Evolutionary conservation across 108 stramenopile genomes (phyloP), one percentile per base, ranked within the genome.

Genomic region (Cylindrotheca fusiformis): DNA sequence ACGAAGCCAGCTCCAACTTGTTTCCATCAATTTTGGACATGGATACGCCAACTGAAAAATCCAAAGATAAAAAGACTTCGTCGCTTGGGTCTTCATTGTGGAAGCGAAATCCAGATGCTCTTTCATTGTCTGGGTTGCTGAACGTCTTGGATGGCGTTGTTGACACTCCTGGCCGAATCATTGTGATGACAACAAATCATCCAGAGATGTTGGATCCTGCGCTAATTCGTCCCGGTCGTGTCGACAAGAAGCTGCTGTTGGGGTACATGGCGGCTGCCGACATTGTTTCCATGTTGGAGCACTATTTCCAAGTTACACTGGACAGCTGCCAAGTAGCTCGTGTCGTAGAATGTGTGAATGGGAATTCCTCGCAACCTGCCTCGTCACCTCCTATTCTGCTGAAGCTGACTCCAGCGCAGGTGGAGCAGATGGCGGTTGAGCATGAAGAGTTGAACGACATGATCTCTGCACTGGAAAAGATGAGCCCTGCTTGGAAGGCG

Each of bases 71-170:
- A 6, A 41, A 41, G 36, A 10, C 36, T 41, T 41, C 36, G 6
- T 6, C 10, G 10, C 14, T 41, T 41, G 66, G 66, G 25, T 32
- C 60, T 1, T 62, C 73, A 1, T 31, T 49, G 4, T 67, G 52
- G 48, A 64, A 51, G 45, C 58, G 54, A 20, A 68, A 73, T 19
- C 52, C 67, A 24, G 87, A 88, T 55, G 55, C 71, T 36, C 55
- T 88, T 12, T 68, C 72, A 24, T 56, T 88, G 2, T 65, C 77
- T 26, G 88, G 88, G 2, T 65, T 93, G 23, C 69, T 93, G 55
- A 89, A 93, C 54, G 88, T 85, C 3, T 60, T 93, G 36, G 92
- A 90, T 78, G 92, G 92, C 1, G 83, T 90, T 1, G 87, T 93
- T 2, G 92, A 93, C 52, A 72, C 81, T 12, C 88, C 88, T 46